Percentiles rank a stretch among this genome's conserved stretches.
phyloP scores from a whole-genome alignment of 2,329 filamentous ascomycete species.

The Pseudocercospora fijiensis region DNA sequence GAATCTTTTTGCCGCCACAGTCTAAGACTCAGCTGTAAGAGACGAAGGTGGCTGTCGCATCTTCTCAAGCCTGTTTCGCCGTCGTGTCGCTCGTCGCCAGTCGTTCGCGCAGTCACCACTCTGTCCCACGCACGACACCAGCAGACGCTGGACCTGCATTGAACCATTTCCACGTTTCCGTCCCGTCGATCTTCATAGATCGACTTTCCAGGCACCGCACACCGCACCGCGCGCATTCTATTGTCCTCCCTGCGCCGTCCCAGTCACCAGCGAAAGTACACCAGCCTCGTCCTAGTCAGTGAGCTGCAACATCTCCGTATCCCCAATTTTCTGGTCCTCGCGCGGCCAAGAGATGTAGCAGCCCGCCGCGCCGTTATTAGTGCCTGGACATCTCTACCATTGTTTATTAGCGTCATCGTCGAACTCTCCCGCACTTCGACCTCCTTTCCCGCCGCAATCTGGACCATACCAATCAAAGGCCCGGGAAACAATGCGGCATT shows the following conservation, averaged over 20 bases:
- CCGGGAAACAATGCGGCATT: constrained; percentile 1
- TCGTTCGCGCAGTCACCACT: neutral
- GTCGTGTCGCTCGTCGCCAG: neutral
- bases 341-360: constrained; percentile 5
- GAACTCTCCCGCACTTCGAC: constrained; percentile 7
- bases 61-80: constrained; percentile 1
- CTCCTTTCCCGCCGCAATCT: neutral
- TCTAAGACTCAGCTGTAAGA: neutral
- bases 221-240: too few relatives aligned
- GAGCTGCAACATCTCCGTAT: neutral
- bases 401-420: neutral
- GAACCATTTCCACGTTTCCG: neutral
- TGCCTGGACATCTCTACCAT: neutral
- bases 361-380: neutral
- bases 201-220: neutral
- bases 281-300: neutral
- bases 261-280: neutral
- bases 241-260: neutral
- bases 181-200: constrained; percentile 7
- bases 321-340: neutral
- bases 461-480: constrained; percentile 1
- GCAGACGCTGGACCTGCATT: neutral
- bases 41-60: constrained; percentile 1
- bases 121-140: neutral
- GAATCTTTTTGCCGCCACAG: neutral